Conservation (phyloP, 2,329 filamentous ascomycete species). For the Apiospora marii region DNA sequence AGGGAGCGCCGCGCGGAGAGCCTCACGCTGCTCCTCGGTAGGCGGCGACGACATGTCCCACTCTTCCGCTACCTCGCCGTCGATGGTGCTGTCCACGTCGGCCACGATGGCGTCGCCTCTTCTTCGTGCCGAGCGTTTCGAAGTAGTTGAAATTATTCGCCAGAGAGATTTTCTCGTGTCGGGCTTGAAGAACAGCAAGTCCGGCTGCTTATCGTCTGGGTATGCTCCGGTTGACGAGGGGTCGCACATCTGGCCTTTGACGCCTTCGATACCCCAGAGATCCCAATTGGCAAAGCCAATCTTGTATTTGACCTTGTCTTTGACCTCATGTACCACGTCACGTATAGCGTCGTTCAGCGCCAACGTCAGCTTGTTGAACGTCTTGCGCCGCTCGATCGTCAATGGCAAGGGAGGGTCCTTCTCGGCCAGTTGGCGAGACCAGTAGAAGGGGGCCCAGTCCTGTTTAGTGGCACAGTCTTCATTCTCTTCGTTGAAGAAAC, state of each 20-base stretch:
- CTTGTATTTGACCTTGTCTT: conserved; percentile 32
- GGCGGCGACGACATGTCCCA: background rate
- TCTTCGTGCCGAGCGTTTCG: background rate
- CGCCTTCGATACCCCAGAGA: conserved; percentile 35
- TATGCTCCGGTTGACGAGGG: conserved; percentile 34
- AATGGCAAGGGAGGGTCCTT: conserved; percentile 26
- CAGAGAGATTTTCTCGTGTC: conserved; percentile 30
- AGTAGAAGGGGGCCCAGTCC: conserved; percentile 31
- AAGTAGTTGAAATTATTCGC: background rate
- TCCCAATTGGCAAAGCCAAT: conserved; percentile 43
- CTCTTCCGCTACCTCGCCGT: background rate
- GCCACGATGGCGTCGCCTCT: conserved; percentile 24
- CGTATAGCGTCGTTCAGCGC: conserved; percentile 40
- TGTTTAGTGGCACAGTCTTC: conserved; percentile 36
- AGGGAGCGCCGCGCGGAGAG: background rate
- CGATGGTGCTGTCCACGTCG: conserved; percentile 22
- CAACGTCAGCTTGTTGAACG: conserved; percentile 40
- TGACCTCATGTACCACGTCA: conserved; percentile 37
- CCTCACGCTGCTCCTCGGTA: background rate
- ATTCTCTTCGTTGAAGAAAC: conserved; percentile 43
- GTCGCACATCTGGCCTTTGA: conserved; percentile 43
- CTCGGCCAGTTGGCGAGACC: conserved; percentile 25
- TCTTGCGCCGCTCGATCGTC: conserved; percentile 38
- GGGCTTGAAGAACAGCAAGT: conserved; percentile 45
- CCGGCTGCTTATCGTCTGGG: conserved; percentile 40